These are phyloP conservation scores for Mycena galericulata DNA, from an alignment of 768 basidiomycete genomes.

Conservation along the genomic window DNA sequence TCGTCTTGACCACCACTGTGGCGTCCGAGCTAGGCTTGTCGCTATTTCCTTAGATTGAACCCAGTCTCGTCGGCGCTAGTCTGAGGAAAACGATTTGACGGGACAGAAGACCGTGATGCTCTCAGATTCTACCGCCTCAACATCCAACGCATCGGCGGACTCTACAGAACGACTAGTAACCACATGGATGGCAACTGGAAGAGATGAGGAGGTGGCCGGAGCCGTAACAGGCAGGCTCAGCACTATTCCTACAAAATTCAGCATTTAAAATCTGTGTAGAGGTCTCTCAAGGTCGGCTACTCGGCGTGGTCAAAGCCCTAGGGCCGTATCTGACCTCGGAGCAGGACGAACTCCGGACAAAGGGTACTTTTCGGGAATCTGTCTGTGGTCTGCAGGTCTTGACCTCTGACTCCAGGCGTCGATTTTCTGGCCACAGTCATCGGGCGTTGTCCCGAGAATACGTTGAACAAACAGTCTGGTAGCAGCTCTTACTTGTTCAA, in stretches of 20 bases:
- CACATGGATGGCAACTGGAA: conserved; percentile 78
- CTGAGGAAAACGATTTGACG: no score
- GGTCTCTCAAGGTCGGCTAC: conserved; percentile 67
- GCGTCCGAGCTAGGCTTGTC: no score
- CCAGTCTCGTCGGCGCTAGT: no score
- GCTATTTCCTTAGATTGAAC: no score
- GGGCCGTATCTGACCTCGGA: conserved; percentile 92
- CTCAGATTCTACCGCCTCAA: no score
- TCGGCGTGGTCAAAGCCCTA: conserved; percentile 87
- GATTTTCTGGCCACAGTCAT: conserved; percentile 84
- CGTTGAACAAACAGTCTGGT: conserved; percentile 88
- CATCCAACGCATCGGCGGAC: background rate
- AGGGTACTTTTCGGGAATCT: conserved; percentile 64
- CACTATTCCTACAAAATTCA: background rate
- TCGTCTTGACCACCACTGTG: no score
- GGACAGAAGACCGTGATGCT: no score
- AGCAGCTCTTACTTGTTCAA: conserved; percentile 38
- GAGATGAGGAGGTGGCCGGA: conserved; percentile 69
- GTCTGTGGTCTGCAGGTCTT: conserved; percentile 11
- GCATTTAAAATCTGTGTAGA: conserved; percentile 42
- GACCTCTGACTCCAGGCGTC: conserved; percentile 68
- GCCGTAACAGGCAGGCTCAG: conserved; percentile 67
- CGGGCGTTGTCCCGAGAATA: conserved; percentile 65
- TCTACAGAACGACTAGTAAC: conserved; percentile 65
- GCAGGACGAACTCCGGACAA: conserved; percentile 79